These are phyloP conservation scores for Podospora anserina DNA, from an alignment of 495 filamentous ascomycete genomes.

Conservation along the genomic window DNA sequence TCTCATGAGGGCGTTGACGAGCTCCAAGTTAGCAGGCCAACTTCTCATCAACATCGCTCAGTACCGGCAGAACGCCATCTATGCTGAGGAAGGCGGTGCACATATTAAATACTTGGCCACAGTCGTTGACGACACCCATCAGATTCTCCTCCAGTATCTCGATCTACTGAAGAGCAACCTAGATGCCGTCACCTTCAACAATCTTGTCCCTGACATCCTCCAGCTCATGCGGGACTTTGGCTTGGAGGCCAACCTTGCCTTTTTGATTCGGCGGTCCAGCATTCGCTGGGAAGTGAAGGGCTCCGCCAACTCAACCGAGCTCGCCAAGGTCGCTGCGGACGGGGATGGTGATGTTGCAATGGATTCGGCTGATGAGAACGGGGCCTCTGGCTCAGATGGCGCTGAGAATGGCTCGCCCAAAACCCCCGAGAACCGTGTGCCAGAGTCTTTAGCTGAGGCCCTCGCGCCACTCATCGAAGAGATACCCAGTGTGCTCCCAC, in stretches of 20 bases:
- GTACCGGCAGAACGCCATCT: conserved; percentile 76
- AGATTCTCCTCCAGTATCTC: conserved; percentile 79
- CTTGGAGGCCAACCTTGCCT: conserved; percentile 78
- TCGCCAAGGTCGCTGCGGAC: conserved; percentile 30
- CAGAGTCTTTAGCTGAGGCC: conserved; percentile 64
- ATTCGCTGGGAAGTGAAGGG: conserved; percentile 48
- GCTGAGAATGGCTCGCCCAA: conserved; percentile 19
- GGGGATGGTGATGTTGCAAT: conserved; percentile 43
- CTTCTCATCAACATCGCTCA: conserved; percentile 87
- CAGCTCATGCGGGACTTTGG: conserved; percentile 75
- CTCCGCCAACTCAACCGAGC: conserved; percentile 29
- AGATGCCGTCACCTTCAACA: conserved; percentile 72
- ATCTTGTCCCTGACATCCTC: conserved; percentile 70
- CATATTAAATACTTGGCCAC: conserved; percentile 80
- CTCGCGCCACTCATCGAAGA: conserved; percentile 71
- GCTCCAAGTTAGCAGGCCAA: conserved; percentile 68
- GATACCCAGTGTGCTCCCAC: conserved; percentile 59
- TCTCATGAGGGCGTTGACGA: conserved; percentile 72
- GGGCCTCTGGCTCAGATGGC: conserved; percentile 13
- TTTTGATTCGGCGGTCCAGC: conserved; percentile 76
- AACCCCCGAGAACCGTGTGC: conserved; percentile 33
- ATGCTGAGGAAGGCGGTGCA: conserved; percentile 60
- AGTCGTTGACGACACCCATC: conserved; percentile 85
- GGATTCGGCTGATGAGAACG: conserved; percentile 29
- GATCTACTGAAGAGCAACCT: conserved; percentile 82